Evolutionary conservation across 495 filamentous ascomycete genomes (phyloP), one percentile per base, ranked within the genome.

Genomic region (Jackrogersella multiformis): DNA sequence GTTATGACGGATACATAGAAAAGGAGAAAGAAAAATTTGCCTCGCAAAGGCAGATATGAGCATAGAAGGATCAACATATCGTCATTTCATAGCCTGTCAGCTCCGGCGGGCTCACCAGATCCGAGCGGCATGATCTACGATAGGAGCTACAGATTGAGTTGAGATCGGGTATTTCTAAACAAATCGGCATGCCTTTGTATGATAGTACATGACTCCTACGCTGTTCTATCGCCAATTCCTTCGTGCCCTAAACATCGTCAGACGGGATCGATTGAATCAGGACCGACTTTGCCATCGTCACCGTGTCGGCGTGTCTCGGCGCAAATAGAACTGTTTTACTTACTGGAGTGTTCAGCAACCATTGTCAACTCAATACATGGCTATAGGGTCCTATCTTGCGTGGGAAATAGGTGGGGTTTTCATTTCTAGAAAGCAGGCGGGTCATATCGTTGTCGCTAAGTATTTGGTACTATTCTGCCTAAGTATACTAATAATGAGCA

Each of bases 21-120:
- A 41, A 8, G 3, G 28, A 13, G 32, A 20, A 26, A 41, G 24
- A 13, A n/a, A 2, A n/a, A 26, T 16, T 55, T 16, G 32, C 16
- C 5, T 46, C 48, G 28, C 20, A 21, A 35, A 24, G 23, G 20
- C 5, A 41, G 32, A 1, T 45, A 39, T 30, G 18, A 23, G 39
- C 13, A 16, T 51, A 34, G 41, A 51, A 18, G n/a, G 21, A 26
- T 48, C 52, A 5, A 16, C 39, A 59, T 2, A 53, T 42, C 49
- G 28, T 49, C 41, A 49, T 60, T 18, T 48, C 35, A 32, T 32
- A 23, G 12, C 16, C 42, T 23, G 18, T 49, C 20, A 16, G 36
- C 10, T 45, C 66, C 66, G 66, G 60, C 64, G 66, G 59, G 42
- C 48, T 49, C 8, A n/a, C 42, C 34, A 23, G 28, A 3, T 45